A percentile compares a stretch with the other conserved stretches of the same genome.
These are phyloP conservation scores for Lactarius evosmus DNA, from an alignment of 768 basidiomycete genomes.

Conservation along the genomic window DNA sequence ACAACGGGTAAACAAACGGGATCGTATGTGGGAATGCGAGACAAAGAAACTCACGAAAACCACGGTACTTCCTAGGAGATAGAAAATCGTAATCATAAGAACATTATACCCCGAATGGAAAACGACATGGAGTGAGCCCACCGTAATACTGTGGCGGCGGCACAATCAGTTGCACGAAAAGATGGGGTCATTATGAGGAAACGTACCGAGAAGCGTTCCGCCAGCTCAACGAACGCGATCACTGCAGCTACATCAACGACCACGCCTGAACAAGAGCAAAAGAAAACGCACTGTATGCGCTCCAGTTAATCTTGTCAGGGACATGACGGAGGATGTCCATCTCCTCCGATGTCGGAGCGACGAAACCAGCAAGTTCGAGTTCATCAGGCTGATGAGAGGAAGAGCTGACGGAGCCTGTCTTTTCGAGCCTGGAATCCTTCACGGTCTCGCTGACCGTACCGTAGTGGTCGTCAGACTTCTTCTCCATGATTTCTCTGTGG, in stretches of 20 bases:
- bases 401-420: slow-evolving; percentile 1
- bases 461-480: slow-evolving; percentile 21
- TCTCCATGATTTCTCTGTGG: slow-evolving; percentile 18
- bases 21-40: not conserved
- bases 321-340: slow-evolving; percentile 29
- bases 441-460: slow-evolving; percentile 10
- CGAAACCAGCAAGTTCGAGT: slow-evolving; percentile 17
- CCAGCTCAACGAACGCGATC: slow-evolving; percentile 33
- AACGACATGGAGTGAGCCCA: not conserved
- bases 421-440: slow-evolving; percentile 8
- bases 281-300: slow-evolving; percentile 20
- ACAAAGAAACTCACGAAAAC: slow-evolving; percentile 22
- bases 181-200: not conserved
- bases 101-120: not conserved
- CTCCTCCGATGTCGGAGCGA: slow-evolving; percentile 30
- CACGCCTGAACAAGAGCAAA: too few relatives aligned
- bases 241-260: slow-evolving; percentile 17
- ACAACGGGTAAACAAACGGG: not conserved
- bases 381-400: not conserved
- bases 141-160: slow-evolving; percentile 23
- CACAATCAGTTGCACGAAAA: slow-evolving; percentile 5
- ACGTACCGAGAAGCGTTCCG: slow-evolving; percentile 34
- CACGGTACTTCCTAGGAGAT: slow-evolving; percentile 18
- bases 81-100: not conserved
- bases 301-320: slow-evolving; percentile 30